A percentile compares a stretch with the other conserved stretches of the same genome.
Conservation (phyloP, 345 rosid genomes). For the Moringa oleifera region DNA sequence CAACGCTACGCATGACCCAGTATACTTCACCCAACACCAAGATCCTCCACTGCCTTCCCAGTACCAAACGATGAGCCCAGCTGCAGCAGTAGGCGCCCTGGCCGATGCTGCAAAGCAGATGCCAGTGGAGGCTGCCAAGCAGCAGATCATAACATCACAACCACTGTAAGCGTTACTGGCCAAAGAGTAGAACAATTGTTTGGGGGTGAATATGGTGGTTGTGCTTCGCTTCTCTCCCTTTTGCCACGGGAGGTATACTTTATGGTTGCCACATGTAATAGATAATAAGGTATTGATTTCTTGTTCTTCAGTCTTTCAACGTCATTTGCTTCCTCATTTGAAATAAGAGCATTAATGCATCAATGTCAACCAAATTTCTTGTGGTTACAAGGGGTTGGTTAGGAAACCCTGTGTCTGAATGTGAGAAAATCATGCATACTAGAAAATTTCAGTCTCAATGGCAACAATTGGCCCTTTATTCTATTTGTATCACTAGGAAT, state of each 20-base stretch:
- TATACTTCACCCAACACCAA: constrained; percentile 46
- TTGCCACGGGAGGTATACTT: not conserved
- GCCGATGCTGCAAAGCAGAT: constrained; percentile 58
- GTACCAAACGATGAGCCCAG: constrained; percentile 61
- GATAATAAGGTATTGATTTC: not conserved
- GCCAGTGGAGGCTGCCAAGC: constrained; percentile 25
- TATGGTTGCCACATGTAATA: not conserved
- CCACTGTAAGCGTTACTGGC: constrained; percentile 19
- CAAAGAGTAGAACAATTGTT: not conserved
- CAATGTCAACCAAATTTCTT: too few relatives aligned
- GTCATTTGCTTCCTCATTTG: not conserved
- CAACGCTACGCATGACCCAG: constrained; percentile 40
- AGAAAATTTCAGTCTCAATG: too few relatives aligned
- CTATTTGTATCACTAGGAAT: too few relatives aligned
- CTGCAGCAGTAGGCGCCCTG: constrained; percentile 40
- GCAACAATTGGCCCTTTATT: too few relatives aligned
- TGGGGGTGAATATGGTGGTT: not conserved
- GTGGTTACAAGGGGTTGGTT: too few relatives aligned
- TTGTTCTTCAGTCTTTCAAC: not conserved
- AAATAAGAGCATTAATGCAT: too few relatives aligned
- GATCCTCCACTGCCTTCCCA: constrained; percentile 42
- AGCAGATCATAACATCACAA: constrained; percentile 32
- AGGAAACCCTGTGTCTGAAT: too few relatives aligned
- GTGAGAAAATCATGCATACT: too few relatives aligned
- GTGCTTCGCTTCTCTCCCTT: not conserved